Evolutionary conservation across 164 flowering plant species (phyloP).

Genomic region (Taxillus chinensis): DNA sequence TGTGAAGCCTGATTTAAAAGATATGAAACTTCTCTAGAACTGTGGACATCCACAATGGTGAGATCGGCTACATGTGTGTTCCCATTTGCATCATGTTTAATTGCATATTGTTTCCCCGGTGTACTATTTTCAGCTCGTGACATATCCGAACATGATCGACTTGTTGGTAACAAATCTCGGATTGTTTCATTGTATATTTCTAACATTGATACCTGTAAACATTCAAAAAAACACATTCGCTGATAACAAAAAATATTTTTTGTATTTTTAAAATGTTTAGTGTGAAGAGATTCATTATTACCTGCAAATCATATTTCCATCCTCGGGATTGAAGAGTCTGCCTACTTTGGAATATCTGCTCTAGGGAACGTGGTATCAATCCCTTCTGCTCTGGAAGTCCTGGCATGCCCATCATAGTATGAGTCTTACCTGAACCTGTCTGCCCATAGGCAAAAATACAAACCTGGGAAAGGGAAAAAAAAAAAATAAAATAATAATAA

Average conservation of each 20-base stretch:
- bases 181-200: slow-evolving; percentile 94
- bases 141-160: slow-evolving; percentile 29
- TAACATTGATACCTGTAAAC: slow-evolving; percentile 75
- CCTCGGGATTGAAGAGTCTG: slow-evolving; percentile 70
- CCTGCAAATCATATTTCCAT: slow-evolving; percentile 99
- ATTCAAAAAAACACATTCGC: not conserved
- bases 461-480: slow-evolving; percentile 40
- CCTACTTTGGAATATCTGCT: slow-evolving; percentile 82
- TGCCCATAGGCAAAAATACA: slow-evolving; percentile 99
- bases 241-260: not conserved
- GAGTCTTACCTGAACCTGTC: slow-evolving; percentile 95
- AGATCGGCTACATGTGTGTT: slow-evolving; percentile 87
- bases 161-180: slow-evolving; percentile 66
- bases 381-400: slow-evolving; percentile 64
- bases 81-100: slow-evolving; percentile 87
- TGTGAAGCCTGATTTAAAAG: slow-evolving; percentile 82
- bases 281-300: slow-evolving; percentile 8
- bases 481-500: not conserved
- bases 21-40: slow-evolving; percentile 69
- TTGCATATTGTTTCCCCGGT: slow-evolving; percentile 57
- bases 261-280: not conserved
- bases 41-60: slow-evolving; percentile 77
- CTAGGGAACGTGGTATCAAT: slow-evolving; percentile 81
- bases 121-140: slow-evolving; percentile 31
- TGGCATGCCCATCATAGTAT: slow-evolving; percentile 99